These are phyloP conservation scores for Globisporangium spinosum DNA, from an alignment of 352 stramenopile genomes.

Conservation along the genomic window DNA sequence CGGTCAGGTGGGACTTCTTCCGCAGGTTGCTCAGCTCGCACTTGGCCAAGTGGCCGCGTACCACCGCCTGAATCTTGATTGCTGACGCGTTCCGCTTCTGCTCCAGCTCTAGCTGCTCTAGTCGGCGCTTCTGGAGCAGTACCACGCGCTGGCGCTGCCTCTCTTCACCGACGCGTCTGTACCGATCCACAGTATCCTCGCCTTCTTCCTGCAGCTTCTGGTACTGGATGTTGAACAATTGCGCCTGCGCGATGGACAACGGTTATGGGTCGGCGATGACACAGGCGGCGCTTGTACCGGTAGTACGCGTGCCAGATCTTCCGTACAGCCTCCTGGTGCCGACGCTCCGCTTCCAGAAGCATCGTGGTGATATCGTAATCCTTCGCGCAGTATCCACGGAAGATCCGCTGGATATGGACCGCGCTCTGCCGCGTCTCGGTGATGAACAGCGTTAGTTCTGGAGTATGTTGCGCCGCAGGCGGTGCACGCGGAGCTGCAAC, in stretches of 20 bases:
- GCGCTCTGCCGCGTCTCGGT: slow-evolving; percentile 25
- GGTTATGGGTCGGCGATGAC: slow-evolving; percentile 49
- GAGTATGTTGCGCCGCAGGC: slow-evolving; percentile 29
- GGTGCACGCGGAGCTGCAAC: slow-evolving; percentile 43
- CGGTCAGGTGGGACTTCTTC: slow-evolving; percentile 45
- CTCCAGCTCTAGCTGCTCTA: slow-evolving; percentile 50
- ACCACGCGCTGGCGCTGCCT: slow-evolving; percentile 49
- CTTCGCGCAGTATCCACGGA: slow-evolving; percentile 41
- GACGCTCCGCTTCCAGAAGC: slow-evolving; percentile 21
- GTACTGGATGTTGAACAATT: slow-evolving; percentile 41
- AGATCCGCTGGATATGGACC: slow-evolving; percentile 53
- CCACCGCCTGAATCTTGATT: slow-evolving; percentile 44
- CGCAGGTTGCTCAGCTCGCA: slow-evolving; percentile 24
- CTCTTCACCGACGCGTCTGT: slow-evolving; percentile 50
- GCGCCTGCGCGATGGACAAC: slow-evolving; percentile 47
- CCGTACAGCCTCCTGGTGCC: slow-evolving; percentile 23
- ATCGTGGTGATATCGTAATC: slow-evolving; percentile 25
- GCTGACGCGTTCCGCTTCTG: slow-evolving; percentile 34
- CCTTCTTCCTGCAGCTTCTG: slow-evolving; percentile 33
- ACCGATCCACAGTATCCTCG: slow-evolving; percentile 29
- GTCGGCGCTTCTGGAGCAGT: slow-evolving; percentile 43
- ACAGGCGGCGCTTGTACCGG: slow-evolving; percentile 37
- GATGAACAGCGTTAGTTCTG: slow-evolving; percentile 36
- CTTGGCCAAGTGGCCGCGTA: slow-evolving; percentile 42
- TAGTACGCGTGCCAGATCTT: slow-evolving; percentile 44